Evolutionary conservation across 805 yeast species (phyloP), one percentile per base, ranked within the genome.

Genomic region (Maudiozyma barnettii): DNA sequence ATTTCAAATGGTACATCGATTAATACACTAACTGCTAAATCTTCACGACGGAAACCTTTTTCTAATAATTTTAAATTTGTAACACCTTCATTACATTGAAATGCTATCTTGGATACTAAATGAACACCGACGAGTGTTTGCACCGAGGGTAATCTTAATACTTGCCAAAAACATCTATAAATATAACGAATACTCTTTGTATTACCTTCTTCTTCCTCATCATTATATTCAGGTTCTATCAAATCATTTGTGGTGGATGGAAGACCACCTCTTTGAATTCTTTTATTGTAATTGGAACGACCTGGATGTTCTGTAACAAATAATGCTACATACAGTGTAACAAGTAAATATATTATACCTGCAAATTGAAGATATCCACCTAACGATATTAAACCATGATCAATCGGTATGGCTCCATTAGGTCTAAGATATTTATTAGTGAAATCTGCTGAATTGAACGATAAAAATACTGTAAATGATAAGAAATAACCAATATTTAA

Each of bases 1-100:
- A 93, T 84, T 63, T 93, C 98, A 64, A 93, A 89, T 10, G 99
- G 99, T 65, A 93, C 93, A 63, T 93, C 96, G 43, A 93, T 86
- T 41, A 93, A 67, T 0, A 91, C 98, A 0, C 96, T 86, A 19
- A 93, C 77, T 1, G 98, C 95, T 37, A 93, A 69, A 61, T 93
- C 98, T 64, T 93, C 99, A 61, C 90, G 86, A 37, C 93, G 80
- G 41, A 93, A 79, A 0, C 99, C 99, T 58, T 82, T 83, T 61
- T 93, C 99, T 5, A 93, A 69, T 20, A 93, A 71, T 63, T 91
- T 93, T 55, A 93, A 74, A 60, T 91, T 91, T 1, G 98, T 93
- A 26, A 95, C 97, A 7, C 93, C 89, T 65, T 93, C 99, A 59
- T 90, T 93, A 26, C 90, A 95, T 61, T 90, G 96, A 65, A 93